Percentiles rank a stretch among this genome's conserved stretches.
Conservation (phyloP, 768 basidiomycete species). For the Phlebiopsis gigantea region DNA sequence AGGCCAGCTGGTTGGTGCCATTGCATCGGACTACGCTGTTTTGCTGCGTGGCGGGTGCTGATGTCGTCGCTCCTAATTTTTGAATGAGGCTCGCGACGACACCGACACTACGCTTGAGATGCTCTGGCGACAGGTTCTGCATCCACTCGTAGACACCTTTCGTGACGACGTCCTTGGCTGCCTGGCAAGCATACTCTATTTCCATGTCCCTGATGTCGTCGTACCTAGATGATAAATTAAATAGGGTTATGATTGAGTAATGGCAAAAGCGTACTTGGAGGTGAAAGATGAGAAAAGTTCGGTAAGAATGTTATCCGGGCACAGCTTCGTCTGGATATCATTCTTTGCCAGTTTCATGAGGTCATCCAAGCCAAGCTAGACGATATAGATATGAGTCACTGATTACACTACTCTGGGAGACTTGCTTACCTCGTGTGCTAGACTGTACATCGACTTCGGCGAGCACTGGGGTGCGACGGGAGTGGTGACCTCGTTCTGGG, state of each 20-base stretch:
- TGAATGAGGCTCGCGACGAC: not conserved
- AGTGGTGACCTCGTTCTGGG: not conserved
- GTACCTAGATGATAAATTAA: not conserved
- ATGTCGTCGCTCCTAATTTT: not conserved
- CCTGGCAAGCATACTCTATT: not conserved
- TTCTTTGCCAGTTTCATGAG: conserved; percentile 2
- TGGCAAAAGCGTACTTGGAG: not conserved
- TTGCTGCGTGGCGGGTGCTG: too few species aligned
- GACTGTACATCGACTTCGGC: conserved; percentile 38
- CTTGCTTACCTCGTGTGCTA: conserved; percentile 31
- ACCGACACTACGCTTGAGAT: not conserved
- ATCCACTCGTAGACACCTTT: not conserved
- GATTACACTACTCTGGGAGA: not conserved
- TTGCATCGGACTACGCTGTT: too few species aligned
- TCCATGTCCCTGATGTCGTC: not conserved
- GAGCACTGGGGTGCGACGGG: conserved; percentile 23
- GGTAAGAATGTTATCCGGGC: not conserved
- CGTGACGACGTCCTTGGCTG: not conserved
- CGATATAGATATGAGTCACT: not conserved
- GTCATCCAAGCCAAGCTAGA: conserved; percentile 4
- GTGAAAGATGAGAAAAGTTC: conserved; percentile 10
- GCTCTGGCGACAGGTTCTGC: not conserved
- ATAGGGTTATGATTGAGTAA: not conserved
- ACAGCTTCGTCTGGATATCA: conserved; percentile 4
- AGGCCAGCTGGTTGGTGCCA: not conserved